These are phyloP conservation scores for Salix udensis DNA, from an alignment of 345 rosid genomes.

Conservation along the genomic window DNA sequence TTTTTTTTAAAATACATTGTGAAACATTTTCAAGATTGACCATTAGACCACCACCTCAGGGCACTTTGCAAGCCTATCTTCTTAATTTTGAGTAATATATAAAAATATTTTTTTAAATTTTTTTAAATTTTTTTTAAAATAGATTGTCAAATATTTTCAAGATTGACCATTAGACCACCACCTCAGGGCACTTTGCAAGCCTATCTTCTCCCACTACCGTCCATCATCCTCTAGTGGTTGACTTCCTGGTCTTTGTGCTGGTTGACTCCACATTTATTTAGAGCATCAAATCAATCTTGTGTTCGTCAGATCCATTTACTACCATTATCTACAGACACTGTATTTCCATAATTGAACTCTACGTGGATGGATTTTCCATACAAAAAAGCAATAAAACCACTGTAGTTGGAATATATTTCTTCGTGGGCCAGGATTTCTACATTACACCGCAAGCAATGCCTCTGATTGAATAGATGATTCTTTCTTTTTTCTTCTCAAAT, in stretches of 20 bases:
- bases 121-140: no score
- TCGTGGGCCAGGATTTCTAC: background rate
- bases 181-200: background rate
- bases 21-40: background rate
- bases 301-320: background rate
- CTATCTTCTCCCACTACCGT: background rate
- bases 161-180: background rate
- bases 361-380: background rate
- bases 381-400: background rate
- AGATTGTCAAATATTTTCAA: background rate
- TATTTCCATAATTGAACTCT: background rate
- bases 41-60: background rate
- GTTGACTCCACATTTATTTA: slow-evolving; percentile 11
- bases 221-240: slow-evolving; percentile 15
- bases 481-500: background rate
- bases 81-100: no score
- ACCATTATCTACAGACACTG: background rate
- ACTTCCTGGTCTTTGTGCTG: slow-evolving; percentile 11
- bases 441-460: background rate
- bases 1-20: no score
- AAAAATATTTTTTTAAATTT: no score
- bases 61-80: background rate
- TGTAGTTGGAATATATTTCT: background rate
- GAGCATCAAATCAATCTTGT: background rate
- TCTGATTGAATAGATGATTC: slow-evolving; percentile 17